Evolutionary conservation across 768 basidiomycete genomes (phyloP), one percentile per base, ranked within the genome.

Genomic region (Amylocystis lapponica): DNA sequence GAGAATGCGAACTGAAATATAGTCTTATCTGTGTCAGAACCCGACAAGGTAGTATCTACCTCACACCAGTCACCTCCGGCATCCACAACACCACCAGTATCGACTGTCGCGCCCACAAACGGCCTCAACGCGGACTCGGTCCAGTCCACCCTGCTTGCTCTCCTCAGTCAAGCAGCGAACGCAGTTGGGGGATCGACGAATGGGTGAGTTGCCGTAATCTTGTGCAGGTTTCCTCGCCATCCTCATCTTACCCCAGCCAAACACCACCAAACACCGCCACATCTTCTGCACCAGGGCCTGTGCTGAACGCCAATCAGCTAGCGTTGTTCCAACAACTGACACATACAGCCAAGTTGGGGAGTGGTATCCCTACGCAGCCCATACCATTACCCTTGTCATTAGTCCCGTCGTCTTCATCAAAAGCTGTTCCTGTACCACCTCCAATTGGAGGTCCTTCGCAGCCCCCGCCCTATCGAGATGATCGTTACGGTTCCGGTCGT

Each of bases 321-420:
- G 79, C 83, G 36, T 67, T 86, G 51, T 67, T 92, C 55, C 86
- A 88, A 58, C 86, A 87, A 59, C 72, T 90, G 59, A 73, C 85
- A 41, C 78, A 80, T 55, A 75, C 76, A 54, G 76, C 81, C 31
- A 48, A 71, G 65, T 47, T 59, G 36, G 56, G 52, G 46, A 51
- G 45, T 50, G 49, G 39, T 21, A 47, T 45, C 22, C 46, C 53
- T 53, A 50, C 47, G 36, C 57, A 54, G 49, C 54, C 53, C 39
- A 36, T 56, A 51, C 49, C 56, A 52, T 49, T 60, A 57, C 47
- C 54, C 43, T 47, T 55, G 43, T 60, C 59, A 38, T 48, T 58
- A 60, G 59, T 58, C 53, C 55, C 56, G 39, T 51, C 54, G 31
- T 51, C 56, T 48, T 36, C 48, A 34, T 41, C 53, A 39, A 60